These are phyloP conservation scores for Sechiopsis laciniata DNA, from an alignment of 306 rosid species.

Conservation along the genomic window DNA sequence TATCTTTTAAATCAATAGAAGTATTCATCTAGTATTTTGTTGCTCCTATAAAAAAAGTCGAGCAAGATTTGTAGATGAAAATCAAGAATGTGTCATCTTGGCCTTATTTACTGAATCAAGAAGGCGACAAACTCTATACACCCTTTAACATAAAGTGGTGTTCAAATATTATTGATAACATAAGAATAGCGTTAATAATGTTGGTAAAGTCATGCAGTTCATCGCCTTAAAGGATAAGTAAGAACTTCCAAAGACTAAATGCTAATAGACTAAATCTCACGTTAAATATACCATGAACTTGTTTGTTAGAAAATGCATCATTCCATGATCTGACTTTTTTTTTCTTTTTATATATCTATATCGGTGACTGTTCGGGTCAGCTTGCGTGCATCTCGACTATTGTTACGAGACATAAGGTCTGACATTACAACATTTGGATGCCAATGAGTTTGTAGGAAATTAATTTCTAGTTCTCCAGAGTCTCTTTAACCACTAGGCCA, in stretches of 20 bases:
- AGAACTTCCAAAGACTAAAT: background rate
- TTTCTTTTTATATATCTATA: too few relatives aligned
- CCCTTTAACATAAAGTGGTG: background rate
- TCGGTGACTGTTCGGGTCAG: too few relatives aligned
- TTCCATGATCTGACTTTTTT: background rate
- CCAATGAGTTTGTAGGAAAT: too few relatives aligned
- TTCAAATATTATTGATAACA: background rate
- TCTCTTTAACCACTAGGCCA: too few relatives aligned
- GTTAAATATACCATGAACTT: background rate
- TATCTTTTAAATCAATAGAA: background rate
- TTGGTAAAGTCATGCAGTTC: background rate
- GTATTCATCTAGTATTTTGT: background rate
- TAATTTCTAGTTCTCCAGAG: too few relatives aligned
- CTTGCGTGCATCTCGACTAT: too few relatives aligned
- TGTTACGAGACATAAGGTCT: too few relatives aligned
- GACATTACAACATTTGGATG: too few relatives aligned
- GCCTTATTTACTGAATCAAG: slow-evolving; percentile 12
- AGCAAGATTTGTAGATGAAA: background rate
- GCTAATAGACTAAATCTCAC: background rate
- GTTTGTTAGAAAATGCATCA: background rate
- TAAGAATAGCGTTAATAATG: background rate
- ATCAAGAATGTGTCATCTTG: background rate
- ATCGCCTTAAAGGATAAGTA: background rate
- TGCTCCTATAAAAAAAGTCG: background rate
- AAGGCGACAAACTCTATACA: too few relatives aligned